These are phyloP conservation scores for Wallacemonas sp. DNA, from an alignment of 208 protist genomes.

Conservation along the genomic window DNA sequence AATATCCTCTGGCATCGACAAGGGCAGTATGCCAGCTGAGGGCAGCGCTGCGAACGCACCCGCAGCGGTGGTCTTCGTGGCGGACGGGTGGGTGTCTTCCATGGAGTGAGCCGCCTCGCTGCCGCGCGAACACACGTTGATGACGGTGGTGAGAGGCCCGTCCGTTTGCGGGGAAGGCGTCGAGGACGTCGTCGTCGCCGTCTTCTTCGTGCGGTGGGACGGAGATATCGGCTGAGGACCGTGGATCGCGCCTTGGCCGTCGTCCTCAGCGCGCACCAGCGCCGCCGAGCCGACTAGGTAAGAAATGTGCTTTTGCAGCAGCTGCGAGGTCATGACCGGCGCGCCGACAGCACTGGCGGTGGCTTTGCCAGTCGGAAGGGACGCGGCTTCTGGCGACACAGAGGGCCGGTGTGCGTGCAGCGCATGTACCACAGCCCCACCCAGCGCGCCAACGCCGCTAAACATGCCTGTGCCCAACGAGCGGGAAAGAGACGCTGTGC, in stretches of 20 bases:
- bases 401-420: neutral
- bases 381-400: neutral
- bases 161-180: too few relatives aligned
- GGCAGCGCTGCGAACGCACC: neutral
- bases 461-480: neutral
- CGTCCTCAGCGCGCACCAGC: neutral
- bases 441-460: too few relatives aligned
- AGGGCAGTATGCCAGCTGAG: too few relatives aligned
- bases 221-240: neutral
- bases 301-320: constrained; percentile 30
- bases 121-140: too few relatives aligned
- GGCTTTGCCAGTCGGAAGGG: neutral
- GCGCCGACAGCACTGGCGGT: neutral
- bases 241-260: too few relatives aligned
- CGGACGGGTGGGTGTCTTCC: neutral
- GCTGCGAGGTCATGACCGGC: constrained; percentile 13
- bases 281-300: constrained; percentile 23
- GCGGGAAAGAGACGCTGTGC: neutral
- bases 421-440: too few relatives aligned
- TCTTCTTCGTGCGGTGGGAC: neutral
- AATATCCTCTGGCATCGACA: neutral
- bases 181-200: neutral
- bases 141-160: neutral
- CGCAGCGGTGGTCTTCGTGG: neutral
- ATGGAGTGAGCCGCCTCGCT: too few relatives aligned